phyloP scores from a whole-genome alignment of 768 basidiomycete genomes.

The Termitomyces sp. region DNA sequence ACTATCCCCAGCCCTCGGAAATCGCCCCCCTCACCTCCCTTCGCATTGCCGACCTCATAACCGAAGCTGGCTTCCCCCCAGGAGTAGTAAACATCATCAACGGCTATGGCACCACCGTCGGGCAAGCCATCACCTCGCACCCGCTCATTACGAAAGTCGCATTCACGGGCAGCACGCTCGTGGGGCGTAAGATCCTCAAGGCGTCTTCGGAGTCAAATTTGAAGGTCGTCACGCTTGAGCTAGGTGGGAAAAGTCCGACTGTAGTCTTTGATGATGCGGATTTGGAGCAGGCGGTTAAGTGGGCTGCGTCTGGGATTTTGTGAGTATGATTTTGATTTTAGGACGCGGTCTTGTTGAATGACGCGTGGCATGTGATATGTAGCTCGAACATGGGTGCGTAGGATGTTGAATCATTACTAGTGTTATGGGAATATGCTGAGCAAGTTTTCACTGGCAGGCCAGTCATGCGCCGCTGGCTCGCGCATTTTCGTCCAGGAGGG shows the following conservation, averaged over 20 bases:
- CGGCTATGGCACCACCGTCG: conserved; percentile 59
- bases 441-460: conserved; percentile 22
- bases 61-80: conserved; percentile 66
- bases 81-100: conserved; percentile 68
- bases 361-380: not conserved
- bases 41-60: conserved; percentile 43
- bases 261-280: conserved; percentile 76
- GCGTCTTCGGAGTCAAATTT: conserved; percentile 79
- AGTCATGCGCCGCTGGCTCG: conserved; percentile 79
- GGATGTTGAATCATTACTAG: not conserved
- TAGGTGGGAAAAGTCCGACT: conserved; percentile 73
- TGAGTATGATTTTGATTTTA: conserved; percentile 30
- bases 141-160: conserved; percentile 65
- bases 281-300: conserved; percentile 70
- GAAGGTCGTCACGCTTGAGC: conserved; percentile 80
- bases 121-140: conserved; percentile 60
- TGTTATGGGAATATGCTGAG: not conserved
- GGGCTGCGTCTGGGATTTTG: conserved; percentile 69
- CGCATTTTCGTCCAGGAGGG: conserved; percentile 79
- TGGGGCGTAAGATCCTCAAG: conserved; percentile 78
- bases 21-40: conserved; percentile 63
- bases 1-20: conserved; percentile 53
- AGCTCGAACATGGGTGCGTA: conserved; percentile 35
- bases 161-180: conserved; percentile 79
- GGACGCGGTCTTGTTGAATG: too few relatives aligned